Evolutionary conservation across 2,329 filamentous ascomycete genomes (phyloP).

Genomic region (Pseudogymnoascus sp.): DNA sequence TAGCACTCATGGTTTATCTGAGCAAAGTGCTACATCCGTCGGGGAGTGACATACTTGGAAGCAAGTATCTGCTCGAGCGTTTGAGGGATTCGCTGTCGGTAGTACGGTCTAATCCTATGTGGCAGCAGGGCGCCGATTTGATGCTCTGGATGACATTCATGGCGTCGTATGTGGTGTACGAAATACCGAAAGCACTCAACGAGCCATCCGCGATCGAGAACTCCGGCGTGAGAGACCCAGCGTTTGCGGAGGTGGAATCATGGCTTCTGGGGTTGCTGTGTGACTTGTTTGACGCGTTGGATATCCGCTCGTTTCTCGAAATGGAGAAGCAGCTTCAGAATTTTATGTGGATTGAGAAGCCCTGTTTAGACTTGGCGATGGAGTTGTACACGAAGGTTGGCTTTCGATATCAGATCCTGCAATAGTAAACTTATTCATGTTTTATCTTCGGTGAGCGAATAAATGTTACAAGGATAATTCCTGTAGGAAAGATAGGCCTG

Average conservation of each 20-base stretch:
- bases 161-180: background rate
- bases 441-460: background rate
- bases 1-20: background rate
- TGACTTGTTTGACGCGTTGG: background rate
- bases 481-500: background rate
- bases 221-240: background rate
- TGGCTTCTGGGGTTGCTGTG: background rate
- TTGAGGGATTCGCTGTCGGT: background rate
- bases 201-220: background rate
- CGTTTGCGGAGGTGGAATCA: background rate
- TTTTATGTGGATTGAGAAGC: background rate
- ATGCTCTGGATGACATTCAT: conserved; percentile 3
- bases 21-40: background rate
- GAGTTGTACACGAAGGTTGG: background rate
- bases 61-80: background rate
- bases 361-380: background rate
- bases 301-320: background rate
- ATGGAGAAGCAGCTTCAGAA: background rate
- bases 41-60: background rate
- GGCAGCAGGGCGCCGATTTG: background rate
- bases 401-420: background rate
- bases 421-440: background rate
- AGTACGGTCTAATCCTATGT: background rate
- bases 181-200: background rate
- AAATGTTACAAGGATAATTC: background rate